Evolutionary conservation across 805 yeast genomes (phyloP).

Genomic region (Wickerhamomyces strasburgensis): DNA sequence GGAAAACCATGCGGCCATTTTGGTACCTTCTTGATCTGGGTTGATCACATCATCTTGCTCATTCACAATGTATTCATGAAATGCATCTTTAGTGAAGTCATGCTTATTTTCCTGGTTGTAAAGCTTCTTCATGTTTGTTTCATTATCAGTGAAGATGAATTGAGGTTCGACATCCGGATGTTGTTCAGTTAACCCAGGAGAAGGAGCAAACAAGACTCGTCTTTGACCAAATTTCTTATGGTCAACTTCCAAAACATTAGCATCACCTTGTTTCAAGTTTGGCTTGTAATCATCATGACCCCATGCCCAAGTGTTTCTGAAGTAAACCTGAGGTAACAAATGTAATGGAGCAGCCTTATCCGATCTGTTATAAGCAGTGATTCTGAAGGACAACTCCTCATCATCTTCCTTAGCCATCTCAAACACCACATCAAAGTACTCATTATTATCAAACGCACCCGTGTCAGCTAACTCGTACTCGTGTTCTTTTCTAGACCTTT

Average conservation of each 20-base stretch:
- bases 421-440: constrained; percentile 79
- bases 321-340: constrained; percentile 76
- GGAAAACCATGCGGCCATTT: constrained; percentile 77
- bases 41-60: constrained; percentile 58
- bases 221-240: constrained; percentile 68
- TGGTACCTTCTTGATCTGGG: constrained; percentile 70
- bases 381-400: constrained; percentile 73
- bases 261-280: constrained; percentile 35
- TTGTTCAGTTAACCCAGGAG: constrained; percentile 65
- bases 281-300: constrained; percentile 55
- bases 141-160: constrained; percentile 83
- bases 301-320: constrained; percentile 95
- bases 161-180: constrained; percentile 67
- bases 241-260: constrained; percentile 47
- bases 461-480: constrained; percentile 87
- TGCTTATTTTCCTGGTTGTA: constrained; percentile 50
- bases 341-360: constrained; percentile 84
- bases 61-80: constrained; percentile 75
- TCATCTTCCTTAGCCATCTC: constrained; percentile 86
- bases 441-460: constrained; percentile 54
- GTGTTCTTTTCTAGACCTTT: constrained; percentile 58
- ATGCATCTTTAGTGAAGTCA: constrained; percentile 78
- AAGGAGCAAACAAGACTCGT: constrained; percentile 66
- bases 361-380: constrained; percentile 85
- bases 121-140: constrained; percentile 67